Percentiles rank a stretch among this genome's conserved stretches.
phyloP scores from a whole-genome alignment of 2,329 filamentous ascomycete species.

The Fusarium sp. region DNA sequence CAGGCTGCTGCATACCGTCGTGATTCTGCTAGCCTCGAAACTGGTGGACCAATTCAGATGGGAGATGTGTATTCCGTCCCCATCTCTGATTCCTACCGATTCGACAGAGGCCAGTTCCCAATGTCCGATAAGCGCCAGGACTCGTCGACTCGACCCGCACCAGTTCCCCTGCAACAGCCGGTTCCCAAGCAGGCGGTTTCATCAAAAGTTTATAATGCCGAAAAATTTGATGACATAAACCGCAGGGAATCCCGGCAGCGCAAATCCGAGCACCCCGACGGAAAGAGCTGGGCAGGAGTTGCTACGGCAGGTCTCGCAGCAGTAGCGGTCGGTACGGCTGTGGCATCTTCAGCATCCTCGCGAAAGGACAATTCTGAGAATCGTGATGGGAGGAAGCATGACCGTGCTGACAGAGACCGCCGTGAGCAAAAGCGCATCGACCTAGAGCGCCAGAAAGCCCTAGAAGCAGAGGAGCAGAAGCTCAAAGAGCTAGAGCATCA shows the following conservation, averaged over 20 bases:
- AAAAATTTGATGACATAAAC: slow-evolving; percentile 51
- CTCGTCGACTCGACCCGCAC: slow-evolving; percentile 60
- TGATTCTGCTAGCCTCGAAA: slow-evolving; percentile 35
- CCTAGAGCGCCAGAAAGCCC: slow-evolving; percentile 30
- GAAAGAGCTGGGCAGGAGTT: slow-evolving; percentile 53
- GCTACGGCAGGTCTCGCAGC: slow-evolving; percentile 60
- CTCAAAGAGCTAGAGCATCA: slow-evolving; percentile 35
- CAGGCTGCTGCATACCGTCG: slow-evolving; percentile 39
- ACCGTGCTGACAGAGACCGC: slow-evolving; percentile 23
- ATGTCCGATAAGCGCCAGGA: slow-evolving; percentile 54
- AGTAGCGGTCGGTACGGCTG: slow-evolving; percentile 54
- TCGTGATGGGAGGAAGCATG: slow-evolving; percentile 33
- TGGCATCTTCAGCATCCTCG: slow-evolving; percentile 40
- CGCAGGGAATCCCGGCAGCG: slow-evolving; percentile 47
- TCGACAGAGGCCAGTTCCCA: slow-evolving; percentile 65
- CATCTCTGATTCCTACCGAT: slow-evolving; percentile 70
- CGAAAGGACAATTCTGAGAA: slow-evolving; percentile 28
- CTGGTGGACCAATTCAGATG: slow-evolving; percentile 50
- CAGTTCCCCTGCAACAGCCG: slow-evolving; percentile 83
- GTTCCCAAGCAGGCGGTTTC: slow-evolving; percentile 80
- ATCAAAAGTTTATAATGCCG: slow-evolving; percentile 70
- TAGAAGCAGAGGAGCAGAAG: slow-evolving; percentile 29
- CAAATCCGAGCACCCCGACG: slow-evolving; percentile 49
- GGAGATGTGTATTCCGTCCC: slow-evolving; percentile 74
- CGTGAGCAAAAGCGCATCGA: slow-evolving; percentile 31